These are phyloP conservation scores for Rhytidiadelphus loreus DNA, from an alignment of 225 moss, liverwort and hornwort species.

Conservation along the genomic window DNA sequence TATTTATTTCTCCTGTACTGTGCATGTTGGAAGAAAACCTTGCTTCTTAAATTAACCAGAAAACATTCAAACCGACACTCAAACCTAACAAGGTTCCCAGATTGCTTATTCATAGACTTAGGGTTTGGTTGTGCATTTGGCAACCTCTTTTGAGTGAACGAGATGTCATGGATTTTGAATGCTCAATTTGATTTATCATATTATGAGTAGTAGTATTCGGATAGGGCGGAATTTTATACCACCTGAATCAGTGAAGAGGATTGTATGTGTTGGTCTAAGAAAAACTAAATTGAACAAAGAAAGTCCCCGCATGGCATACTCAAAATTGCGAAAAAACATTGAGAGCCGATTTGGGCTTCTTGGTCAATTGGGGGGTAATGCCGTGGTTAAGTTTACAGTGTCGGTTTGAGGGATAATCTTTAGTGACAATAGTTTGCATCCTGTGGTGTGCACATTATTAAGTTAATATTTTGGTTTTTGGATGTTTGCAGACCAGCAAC, in stretches of 20 bases:
- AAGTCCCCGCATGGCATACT: background rate
- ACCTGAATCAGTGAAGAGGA: background rate
- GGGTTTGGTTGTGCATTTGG: background rate
- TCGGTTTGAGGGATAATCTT: background rate
- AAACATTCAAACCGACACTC: background rate
- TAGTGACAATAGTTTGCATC: background rate
- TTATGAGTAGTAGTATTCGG: background rate
- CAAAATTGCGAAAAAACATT: background rate
- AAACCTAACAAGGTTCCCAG: background rate
- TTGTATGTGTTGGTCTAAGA: background rate
- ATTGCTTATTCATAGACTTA: background rate
- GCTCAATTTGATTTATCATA: background rate
- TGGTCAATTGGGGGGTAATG: background rate
- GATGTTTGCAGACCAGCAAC: constrained; percentile 28
- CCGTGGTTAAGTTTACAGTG: background rate
- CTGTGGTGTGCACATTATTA: background rate
- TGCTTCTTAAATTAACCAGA: background rate
- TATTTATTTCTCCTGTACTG: background rate
- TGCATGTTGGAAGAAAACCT: background rate
- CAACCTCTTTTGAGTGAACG: background rate
- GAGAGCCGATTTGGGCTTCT: background rate
- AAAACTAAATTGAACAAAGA: background rate
- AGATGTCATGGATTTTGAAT: background rate
- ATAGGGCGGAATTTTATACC: background rate
- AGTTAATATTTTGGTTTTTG: background rate